A percentile compares a stretch with the other conserved stretches of the same genome.
Conservation (phyloP, 495 filamentous ascomycete species). For the Talaromyces proteolyticus region DNA sequence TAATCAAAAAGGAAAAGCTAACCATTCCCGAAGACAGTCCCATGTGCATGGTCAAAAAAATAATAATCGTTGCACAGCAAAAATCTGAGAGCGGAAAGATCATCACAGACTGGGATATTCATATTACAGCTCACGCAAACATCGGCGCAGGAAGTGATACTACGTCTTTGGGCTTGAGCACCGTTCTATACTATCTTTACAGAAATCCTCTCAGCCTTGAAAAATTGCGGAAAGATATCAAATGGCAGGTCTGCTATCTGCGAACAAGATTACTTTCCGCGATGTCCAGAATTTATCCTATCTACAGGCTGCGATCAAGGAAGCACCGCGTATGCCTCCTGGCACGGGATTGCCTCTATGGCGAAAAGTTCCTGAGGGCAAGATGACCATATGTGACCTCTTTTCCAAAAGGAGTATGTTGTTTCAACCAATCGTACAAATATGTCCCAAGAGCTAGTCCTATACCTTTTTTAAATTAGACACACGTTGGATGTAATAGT, state of each 20-base stretch:
- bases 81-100: background rate
- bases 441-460: no score
- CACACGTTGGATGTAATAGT: conserved; percentile 54
- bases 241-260: background rate
- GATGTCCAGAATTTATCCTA: conserved; percentile 41
- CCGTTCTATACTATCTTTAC: conserved; percentile 19
- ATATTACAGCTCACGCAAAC: conserved; percentile 13
- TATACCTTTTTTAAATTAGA: no score
- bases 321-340: conserved; percentile 63
- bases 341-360: conserved; percentile 57
- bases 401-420: background rate
- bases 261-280: background rate
- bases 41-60: background rate
- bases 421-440: conserved; percentile 29
- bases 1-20: background rate
- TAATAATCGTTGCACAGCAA: background rate
- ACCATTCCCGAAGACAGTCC: background rate
- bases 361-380: conserved; percentile 54
- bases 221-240: conserved; percentile 20
- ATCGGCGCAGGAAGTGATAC: conserved; percentile 28
- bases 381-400: conserved; percentile 29
- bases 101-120: background rate
- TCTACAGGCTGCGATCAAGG: conserved; percentile 63
- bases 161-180: conserved; percentile 13
- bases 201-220: conserved; percentile 12